Percentiles rank a stretch among this genome's conserved stretches.
These are phyloP conservation scores for Aspergillus nanangensis DNA, from an alignment of 495 filamentous ascomycete species.

Conservation along the genomic window DNA sequence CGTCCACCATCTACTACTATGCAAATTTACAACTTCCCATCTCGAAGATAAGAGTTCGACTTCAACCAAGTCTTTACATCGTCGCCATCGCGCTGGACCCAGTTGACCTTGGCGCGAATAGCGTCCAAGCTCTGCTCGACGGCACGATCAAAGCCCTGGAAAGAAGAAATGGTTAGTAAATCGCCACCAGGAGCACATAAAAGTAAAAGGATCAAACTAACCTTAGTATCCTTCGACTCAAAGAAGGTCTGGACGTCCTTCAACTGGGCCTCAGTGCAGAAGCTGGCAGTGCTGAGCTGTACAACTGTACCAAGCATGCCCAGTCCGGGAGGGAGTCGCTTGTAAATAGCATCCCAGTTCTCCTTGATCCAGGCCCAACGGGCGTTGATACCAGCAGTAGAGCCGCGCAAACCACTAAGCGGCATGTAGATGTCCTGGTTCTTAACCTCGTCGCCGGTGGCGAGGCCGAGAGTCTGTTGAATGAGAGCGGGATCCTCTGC, in stretches of 20 bases:
- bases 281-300: slow-evolving; percentile 75
- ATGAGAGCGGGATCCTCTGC: slow-evolving; percentile 75
- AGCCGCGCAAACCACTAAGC: slow-evolving; percentile 69
- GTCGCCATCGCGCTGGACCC: slow-evolving; percentile 56
- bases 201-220: slow-evolving; percentile 12
- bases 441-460: slow-evolving; percentile 80
- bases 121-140: slow-evolving; percentile 58
- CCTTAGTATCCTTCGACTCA: slow-evolving; percentile 71
- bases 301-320: slow-evolving; percentile 85
- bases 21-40: slow-evolving; percentile 43
- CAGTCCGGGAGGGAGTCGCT: slow-evolving; percentile 72
- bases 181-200: background rate
- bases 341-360: slow-evolving; percentile 78
- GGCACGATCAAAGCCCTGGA: slow-evolving; percentile 53
- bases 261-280: slow-evolving; percentile 71
- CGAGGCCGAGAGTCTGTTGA: slow-evolving; percentile 69
- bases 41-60: slow-evolving; percentile 48
- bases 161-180: slow-evolving; percentile 11
- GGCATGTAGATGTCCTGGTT: slow-evolving; percentile 95
- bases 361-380: slow-evolving; percentile 79
- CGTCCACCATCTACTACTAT: too few relatives aligned
- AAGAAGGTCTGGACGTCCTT: slow-evolving; percentile 80
- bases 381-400: slow-evolving; percentile 72
- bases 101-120: slow-evolving; percentile 56
- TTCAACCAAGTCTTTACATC: slow-evolving; percentile 60